Evolutionary conservation across 2,329 filamentous ascomycete species (phyloP), one percentile per base, ranked within the genome.

Genomic region (Aspergillus latus): DNA sequence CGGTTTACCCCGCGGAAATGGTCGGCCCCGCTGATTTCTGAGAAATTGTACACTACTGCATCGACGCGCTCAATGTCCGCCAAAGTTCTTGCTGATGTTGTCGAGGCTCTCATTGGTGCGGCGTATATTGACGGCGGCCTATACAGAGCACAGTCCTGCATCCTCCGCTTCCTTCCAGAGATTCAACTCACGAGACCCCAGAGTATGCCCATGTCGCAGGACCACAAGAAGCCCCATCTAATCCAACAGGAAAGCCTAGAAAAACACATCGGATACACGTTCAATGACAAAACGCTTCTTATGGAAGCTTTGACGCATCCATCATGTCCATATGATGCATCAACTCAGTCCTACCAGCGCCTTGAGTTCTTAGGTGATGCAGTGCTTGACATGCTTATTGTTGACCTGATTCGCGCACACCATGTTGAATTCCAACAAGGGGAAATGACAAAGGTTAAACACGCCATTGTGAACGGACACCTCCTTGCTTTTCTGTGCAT

Each of bases 291-390:
- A 60, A 68, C 79, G 0, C 76, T 96, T 0, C 79, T 97, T 0
- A 67, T 88, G 0, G 90, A 96, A 74, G 89, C 92, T 2, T 78
- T 93, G 49, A 96, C 92, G 0, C 92, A 97, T 67, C 78, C 84
- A 0, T 92, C 89, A 0, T 80, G 78, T 49, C 77, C 77, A 30
- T 72, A 75, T 13, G 76, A 80, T 4, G 77, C 78, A 2, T 78
- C 74, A 16, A 80, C 85, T 10, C 71, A 74, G 36, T 82, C 81
- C 0, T 86, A 86, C 65, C 89, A 97, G 62, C 84, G 92, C 0
- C 81, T 97, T 0, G 93, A 97, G 67, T 96, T 94, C 65, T 76
- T 97, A 0, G 93, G 93, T 1, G 93, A 97, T 64, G 84, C 91
- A 0, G 78, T 97, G 2, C 83, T 97, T 0, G 93, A 97, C 72